Percentiles rank a stretch among this genome's conserved stretches.
Evolutionary conservation across 495 filamentous ascomycete species (phyloP).

Genomic region (Penicillium waksmanii): DNA sequence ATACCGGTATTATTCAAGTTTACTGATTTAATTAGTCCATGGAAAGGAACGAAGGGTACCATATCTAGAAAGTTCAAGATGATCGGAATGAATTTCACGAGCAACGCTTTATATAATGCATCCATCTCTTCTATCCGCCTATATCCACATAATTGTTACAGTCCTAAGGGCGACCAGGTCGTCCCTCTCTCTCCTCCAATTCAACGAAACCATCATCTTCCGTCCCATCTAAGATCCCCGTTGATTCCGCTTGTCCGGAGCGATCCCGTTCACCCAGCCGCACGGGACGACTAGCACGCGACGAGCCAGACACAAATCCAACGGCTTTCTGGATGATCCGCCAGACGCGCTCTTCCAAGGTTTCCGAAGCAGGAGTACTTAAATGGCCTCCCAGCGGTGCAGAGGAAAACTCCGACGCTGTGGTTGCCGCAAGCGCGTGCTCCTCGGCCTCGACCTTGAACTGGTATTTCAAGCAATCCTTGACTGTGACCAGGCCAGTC

Average conservation of each 20-base stretch:
- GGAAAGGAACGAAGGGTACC: no score
- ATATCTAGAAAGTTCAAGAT: no score
- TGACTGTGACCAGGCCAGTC: slow-evolving; percentile 87
- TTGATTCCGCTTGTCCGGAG: slow-evolving; percentile 43
- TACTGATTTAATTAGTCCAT: no score
- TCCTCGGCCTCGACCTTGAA: slow-evolving; percentile 94
- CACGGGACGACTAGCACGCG: slow-evolving; percentile 20
- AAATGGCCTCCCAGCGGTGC: slow-evolving; percentile 37
- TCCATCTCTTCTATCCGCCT: slow-evolving; percentile 20
- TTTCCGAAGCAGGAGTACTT: slow-evolving; percentile 29
- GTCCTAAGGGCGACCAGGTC: slow-evolving; percentile 10
- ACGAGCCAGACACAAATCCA: slow-evolving; percentile 26
- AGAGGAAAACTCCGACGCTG: slow-evolving; percentile 44
- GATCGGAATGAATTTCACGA: neutral
- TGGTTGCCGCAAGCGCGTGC: slow-evolving; percentile 57
- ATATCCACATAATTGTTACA: slow-evolving; percentile 18
- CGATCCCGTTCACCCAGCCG: slow-evolving; percentile 51
- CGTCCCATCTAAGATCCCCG: slow-evolving; percentile 65
- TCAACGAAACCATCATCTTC: slow-evolving; percentile 68
- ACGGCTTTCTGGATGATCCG: slow-evolving; percentile 58
- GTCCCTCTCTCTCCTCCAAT: slow-evolving; percentile 54
- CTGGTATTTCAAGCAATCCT: slow-evolving; percentile 97
- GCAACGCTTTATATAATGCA: slow-evolving; percentile 15
- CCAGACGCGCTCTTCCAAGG: slow-evolving; percentile 71
- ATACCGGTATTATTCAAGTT: no score